Evolutionary conservation across 148 eudicot species (phyloP).

Genomic region (Oxyria digyna): DNA sequence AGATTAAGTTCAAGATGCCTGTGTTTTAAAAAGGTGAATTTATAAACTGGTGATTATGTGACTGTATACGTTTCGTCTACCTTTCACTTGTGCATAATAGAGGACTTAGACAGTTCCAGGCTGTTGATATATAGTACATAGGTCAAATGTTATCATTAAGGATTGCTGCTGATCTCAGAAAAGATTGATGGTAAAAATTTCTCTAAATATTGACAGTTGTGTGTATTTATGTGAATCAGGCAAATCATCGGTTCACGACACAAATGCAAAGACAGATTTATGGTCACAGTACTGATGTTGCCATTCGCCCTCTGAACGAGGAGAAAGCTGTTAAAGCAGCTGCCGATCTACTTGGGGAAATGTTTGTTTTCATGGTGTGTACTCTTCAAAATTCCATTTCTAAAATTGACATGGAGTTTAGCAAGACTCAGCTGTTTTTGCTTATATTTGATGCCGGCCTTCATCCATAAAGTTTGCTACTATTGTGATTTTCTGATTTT

Average conservation of each 20-base stretch:
- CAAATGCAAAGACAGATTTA: slow-evolving; percentile 1
- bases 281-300: slow-evolving; percentile 4
- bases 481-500: background rate
- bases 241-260: background rate
- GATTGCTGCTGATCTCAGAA: background rate
- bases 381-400: background rate
- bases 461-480: too few species aligned
- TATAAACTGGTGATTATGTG: background rate
- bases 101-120: too few species aligned
- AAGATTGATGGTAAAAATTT: background rate
- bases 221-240: background rate
- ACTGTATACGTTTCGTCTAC: background rate
- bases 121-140: background rate
- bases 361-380: background rate
- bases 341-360: slow-evolving; percentile 5
- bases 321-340: slow-evolving; percentile 8
- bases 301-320: slow-evolving; percentile 7
- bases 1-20: background rate
- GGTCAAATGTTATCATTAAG: background rate
- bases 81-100: too few species aligned
- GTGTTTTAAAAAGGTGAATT: background rate
- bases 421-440: background rate
- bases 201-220: background rate
- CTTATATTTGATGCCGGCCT: too few species aligned
- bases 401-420: background rate